phyloP scores from a whole-genome alignment of 257 asterid species.

The Phtheirospermum japonicum region DNA sequence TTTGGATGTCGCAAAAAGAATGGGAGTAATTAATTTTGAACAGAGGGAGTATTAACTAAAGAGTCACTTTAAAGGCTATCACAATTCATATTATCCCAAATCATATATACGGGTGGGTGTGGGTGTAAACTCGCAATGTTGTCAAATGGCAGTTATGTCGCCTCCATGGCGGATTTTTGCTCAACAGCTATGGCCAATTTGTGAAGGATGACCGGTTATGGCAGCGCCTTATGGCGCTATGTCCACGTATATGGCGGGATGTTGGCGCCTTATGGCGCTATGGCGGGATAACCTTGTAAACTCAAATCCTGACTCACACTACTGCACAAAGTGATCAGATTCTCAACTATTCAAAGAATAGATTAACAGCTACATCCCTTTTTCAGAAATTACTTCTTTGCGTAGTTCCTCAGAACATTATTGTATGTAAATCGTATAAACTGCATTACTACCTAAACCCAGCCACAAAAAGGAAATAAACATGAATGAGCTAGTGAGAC shows the following conservation, averaged over 20 bases:
- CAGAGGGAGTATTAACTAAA: neutral
- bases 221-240: no score
- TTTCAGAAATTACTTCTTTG: slow-evolving; percentile 9
- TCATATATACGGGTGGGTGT: neutral
- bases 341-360: slow-evolving; percentile 9
- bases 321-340: slow-evolving; percentile 6
- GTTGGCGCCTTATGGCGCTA: no score
- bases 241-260: no score
- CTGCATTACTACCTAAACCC: slow-evolving; percentile 21
- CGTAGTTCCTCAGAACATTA: slow-evolving; percentile 19
- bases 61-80: neutral
- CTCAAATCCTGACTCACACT: slow-evolving; percentile 3
- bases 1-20: no score
- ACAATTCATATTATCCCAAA: neutral
- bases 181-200: no score
- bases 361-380: slow-evolving; percentile 13
- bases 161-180: no score
- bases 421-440: slow-evolving; percentile 1
- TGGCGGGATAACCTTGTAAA: no score
- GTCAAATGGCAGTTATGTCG: no score
- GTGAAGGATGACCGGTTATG: no score
- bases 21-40: no score
- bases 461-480: slow-evolving; percentile 18
- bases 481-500: neutral
- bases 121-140: no score